Conservation (phyloP, 163 green algal species). For the Coccomyxa subellipsoidea region DNA sequence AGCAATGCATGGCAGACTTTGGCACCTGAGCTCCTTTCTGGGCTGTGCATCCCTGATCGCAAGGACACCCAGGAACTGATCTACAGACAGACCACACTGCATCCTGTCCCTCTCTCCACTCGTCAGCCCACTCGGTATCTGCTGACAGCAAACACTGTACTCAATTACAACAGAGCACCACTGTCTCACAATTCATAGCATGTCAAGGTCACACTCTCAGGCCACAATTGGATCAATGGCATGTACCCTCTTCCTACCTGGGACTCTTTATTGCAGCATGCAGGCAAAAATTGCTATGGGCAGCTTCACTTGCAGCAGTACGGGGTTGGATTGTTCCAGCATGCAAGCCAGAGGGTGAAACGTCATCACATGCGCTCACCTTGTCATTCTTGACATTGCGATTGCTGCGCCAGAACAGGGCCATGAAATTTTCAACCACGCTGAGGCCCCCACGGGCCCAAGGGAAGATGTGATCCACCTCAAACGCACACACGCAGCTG, state of each 20-base stretch:
- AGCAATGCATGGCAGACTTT: too few species aligned
- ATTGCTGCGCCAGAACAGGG: constrained; percentile 10
- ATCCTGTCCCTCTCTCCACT: not conserved
- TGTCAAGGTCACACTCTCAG: too few species aligned
- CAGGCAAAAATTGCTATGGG: too few species aligned
- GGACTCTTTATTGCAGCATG: too few species aligned
- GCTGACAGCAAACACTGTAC: not conserved
- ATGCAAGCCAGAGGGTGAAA: too few species aligned
- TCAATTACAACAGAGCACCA: too few species aligned
- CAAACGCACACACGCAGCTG: not conserved
- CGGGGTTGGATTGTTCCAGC: too few species aligned
- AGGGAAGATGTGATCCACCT: constrained; percentile 21
- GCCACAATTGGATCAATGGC: too few species aligned
- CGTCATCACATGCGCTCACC: not conserved
- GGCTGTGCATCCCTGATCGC: not conserved
- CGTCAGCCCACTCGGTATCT: not conserved
- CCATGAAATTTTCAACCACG: constrained; percentile 13
- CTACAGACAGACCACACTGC: not conserved
- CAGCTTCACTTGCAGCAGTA: too few species aligned
- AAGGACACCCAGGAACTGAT: not conserved
- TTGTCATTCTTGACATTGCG: constrained; percentile 11
- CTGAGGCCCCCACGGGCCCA: constrained; percentile 11
- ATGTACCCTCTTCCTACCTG: too few species aligned
- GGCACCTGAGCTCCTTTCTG: not conserved
- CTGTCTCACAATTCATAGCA: too few species aligned